phyloP scores from a whole-genome alignment of 2,329 filamentous ascomycete species.

The Colletotrichum tabaci region DNA sequence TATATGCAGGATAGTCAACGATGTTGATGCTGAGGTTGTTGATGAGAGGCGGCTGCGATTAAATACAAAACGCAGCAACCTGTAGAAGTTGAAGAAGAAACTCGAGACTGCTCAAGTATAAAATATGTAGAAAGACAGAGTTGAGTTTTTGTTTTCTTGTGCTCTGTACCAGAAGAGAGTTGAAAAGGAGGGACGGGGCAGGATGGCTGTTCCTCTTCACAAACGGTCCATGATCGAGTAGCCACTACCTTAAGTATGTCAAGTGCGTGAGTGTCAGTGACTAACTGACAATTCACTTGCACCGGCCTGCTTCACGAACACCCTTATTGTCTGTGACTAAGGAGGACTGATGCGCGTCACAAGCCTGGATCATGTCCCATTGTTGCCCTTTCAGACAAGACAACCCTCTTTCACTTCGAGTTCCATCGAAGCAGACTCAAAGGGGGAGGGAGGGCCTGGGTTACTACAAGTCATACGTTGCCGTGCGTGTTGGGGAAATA shows the following conservation, averaged over 20 bases:
- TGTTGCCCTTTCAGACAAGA: slow-evolving; percentile 25
- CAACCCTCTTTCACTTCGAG: slow-evolving; percentile 21
- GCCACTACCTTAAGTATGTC: slow-evolving; percentile 25
- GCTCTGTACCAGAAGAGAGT: background rate
- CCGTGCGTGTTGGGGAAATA: slow-evolving; percentile 13
- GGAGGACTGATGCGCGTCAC: slow-evolving; percentile 28
- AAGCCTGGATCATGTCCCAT: slow-evolving; percentile 41
- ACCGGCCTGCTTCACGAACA: slow-evolving; percentile 33
- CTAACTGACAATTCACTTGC: slow-evolving; percentile 21
- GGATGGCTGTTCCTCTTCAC: background rate
- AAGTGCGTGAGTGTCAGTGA: slow-evolving; percentile 34
- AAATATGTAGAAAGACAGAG: background rate
- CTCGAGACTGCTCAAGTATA: slow-evolving; percentile 29
- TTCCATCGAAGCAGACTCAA: slow-evolving; percentile 1
- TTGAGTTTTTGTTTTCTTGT: background rate
- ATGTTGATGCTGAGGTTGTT: slow-evolving; percentile 15
- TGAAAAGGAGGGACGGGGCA: background rate
- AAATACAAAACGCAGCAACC: slow-evolving; percentile 16
- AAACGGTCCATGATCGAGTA: slow-evolving; percentile 10
- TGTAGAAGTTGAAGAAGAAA: slow-evolving; percentile 20
- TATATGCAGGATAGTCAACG: background rate
- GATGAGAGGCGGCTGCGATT: slow-evolving; percentile 11
- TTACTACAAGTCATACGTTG: slow-evolving; percentile 35
- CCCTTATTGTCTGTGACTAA: slow-evolving; percentile 31
- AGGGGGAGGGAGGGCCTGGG: background rate